A percentile compares a stretch with the other conserved stretches of the same genome.
These are phyloP conservation scores for Xylaria longipes DNA, from an alignment of 495 filamentous ascomycete genomes.

Conservation along the genomic window DNA sequence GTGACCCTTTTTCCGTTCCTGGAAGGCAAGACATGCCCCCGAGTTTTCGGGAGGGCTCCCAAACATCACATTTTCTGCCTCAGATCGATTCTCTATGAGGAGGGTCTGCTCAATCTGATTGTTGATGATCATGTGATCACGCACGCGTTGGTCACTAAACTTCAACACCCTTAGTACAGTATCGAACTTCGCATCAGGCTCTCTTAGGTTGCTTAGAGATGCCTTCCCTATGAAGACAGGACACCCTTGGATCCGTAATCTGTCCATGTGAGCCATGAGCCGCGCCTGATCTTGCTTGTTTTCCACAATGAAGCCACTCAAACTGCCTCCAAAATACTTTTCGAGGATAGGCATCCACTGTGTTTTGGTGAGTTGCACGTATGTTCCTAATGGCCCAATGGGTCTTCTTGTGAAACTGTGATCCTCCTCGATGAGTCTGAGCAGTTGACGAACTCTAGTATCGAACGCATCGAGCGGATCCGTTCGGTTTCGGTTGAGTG, in stretches of 20 bases:
- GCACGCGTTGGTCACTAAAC: slow-evolving; percentile 80
- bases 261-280: slow-evolving; percentile 68
- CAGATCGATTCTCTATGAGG: slow-evolving; percentile 68
- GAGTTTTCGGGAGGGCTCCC: slow-evolving; percentile 72
- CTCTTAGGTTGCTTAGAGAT: slow-evolving; percentile 67
- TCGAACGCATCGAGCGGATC: slow-evolving; percentile 61
- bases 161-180: slow-evolving; percentile 82
- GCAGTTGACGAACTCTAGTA: slow-evolving; percentile 63
- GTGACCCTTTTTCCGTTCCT: slow-evolving; percentile 61
- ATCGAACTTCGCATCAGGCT: slow-evolving; percentile 74
- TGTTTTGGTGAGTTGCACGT: slow-evolving; percentile 76
- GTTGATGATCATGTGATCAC: slow-evolving; percentile 82
- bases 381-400: slow-evolving; percentile 81
- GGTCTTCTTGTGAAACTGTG: slow-evolving; percentile 70
- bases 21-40: slow-evolving; percentile 69
- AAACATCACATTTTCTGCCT: slow-evolving; percentile 75
- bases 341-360: slow-evolving; percentile 89
- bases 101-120: slow-evolving; percentile 84
- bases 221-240: slow-evolving; percentile 71
- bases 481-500: slow-evolving; percentile 40
- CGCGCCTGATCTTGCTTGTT: slow-evolving; percentile 70
- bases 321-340: slow-evolving; percentile 64
- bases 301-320: slow-evolving; percentile 82
- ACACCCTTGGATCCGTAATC: slow-evolving; percentile 55
- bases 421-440: slow-evolving; percentile 72